phyloP scores from a whole-genome alignment of 2,329 filamentous ascomycete species.

The Xylaria polymorpha region DNA sequence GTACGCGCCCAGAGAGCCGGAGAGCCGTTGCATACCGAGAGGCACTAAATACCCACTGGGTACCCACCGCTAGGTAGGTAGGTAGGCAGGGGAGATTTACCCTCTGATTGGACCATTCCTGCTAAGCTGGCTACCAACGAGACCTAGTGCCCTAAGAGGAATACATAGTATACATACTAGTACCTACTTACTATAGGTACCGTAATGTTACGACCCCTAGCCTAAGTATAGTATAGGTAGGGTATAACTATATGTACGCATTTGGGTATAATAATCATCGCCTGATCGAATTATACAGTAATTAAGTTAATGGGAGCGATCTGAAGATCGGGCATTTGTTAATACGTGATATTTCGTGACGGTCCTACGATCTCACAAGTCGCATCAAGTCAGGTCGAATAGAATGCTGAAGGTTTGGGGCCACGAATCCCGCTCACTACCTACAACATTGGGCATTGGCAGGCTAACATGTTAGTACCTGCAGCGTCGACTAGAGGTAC shows the following conservation, averaged over 20 bases:
- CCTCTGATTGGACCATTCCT: conserved; percentile 36
- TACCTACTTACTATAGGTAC: no score
- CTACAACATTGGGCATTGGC: no score
- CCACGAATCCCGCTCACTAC: no score
- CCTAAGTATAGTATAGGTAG: not conserved
- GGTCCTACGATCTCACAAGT: not conserved
- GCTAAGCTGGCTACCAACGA: conserved; percentile 28
- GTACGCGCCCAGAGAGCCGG: conserved; percentile 10
- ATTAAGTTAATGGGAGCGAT: not conserved
- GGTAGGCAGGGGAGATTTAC: no score
- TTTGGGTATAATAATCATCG: not conserved
- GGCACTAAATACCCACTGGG: conserved; percentile 24
- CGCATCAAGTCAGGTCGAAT: not conserved
- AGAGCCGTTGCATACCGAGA: conserved; percentile 24
- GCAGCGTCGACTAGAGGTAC: no score
- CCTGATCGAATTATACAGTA: conserved; percentile 11
- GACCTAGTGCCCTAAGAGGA: conserved; percentile 17
- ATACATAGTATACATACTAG: no score
- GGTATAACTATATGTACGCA: not conserved
- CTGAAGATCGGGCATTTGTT: not conserved
- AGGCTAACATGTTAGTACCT: not conserved
- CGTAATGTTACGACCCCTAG: not conserved
- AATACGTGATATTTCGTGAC: not conserved
- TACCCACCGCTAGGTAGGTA: no score
- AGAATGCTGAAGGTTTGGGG: not conserved